phyloP scores from a whole-genome alignment of 2,329 filamentous ascomycete species.

The Botryotinia convoluta region DNA sequence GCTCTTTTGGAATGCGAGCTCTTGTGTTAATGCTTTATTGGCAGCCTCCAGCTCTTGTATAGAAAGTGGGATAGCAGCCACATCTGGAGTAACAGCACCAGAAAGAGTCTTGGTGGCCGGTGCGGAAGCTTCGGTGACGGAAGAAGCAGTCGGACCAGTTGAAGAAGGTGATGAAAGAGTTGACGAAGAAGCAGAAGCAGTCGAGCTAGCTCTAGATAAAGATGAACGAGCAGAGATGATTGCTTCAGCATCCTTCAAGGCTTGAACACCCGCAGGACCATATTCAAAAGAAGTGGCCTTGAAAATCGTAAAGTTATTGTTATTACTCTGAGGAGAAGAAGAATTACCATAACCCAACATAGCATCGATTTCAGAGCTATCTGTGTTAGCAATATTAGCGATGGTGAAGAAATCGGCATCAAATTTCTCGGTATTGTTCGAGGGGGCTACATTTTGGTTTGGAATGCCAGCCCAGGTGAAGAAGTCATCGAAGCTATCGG shows the following conservation, averaged over 20 bases:
- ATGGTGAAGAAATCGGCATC: background rate
- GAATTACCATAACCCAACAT: background rate
- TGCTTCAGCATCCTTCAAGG: background rate
- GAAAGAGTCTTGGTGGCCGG: background rate
- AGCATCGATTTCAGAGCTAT: background rate
- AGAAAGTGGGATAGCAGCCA: background rate
- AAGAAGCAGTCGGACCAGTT: rapidly evolving
- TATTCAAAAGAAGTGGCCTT: background rate
- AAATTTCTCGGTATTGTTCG: no score
- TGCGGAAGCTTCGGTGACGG: background rate
- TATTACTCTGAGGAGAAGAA: background rate
- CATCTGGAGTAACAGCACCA: background rate
- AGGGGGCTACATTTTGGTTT: background rate
- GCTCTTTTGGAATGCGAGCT: background rate
- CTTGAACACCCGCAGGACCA: background rate
- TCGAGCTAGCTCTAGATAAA: background rate
- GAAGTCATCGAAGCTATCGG: background rate
- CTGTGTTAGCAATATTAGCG: background rate
- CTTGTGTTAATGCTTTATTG: background rate
- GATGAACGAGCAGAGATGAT: background rate
- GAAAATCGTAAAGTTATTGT: background rate
- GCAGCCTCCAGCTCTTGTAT: background rate
- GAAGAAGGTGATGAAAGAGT: background rate
- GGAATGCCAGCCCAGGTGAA: background rate
- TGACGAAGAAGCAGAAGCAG: background rate